Base-by-base conservation (phyloP, 2,329 filamentous ascomycete species). In the Bimuria novae-zelandiae region DNA sequence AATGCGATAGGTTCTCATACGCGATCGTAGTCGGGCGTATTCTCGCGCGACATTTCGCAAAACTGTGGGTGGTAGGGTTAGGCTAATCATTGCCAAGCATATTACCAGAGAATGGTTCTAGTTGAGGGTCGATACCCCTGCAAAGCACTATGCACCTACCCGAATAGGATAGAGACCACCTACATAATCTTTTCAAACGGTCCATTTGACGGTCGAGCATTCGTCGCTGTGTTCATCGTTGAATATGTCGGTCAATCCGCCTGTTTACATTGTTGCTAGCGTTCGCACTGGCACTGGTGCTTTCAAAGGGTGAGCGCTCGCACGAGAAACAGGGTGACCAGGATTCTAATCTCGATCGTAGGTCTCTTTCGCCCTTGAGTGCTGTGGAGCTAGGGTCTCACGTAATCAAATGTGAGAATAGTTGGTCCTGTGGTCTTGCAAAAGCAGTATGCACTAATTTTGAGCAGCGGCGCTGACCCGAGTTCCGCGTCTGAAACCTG, bases 221-320 rank as follows among this genome's bases (percentile, higher is more conserved):
- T 22, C 16, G 5, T 12, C 40, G 25, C 16, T 33, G 23, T 1
- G 14, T 32, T 19, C 10, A 14, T 43, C 27, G 16, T n/a, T 30
- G 40, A 35, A 25, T 7, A 93, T 93, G 89, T 81, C 89, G 72
- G 83, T 83, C 65, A 83, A 90, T 62, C 87, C 90, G 65, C 82
- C 90, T 55, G 92, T 97, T 64, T 97, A 97, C 80, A 96, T 97
- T 69, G 90, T 96, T 72, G 92, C 92, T 51, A 87, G 86, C 60
- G 89, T 86, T 67, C 85, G 91, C 77, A 97, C 92, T 57, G 92
- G 92, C 49, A 82, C 96, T 59, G 92, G 92, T 67, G 91, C 89
- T 55, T 97, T 97, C 79, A 85, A 94, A 69, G 92, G 92, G 90
- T 94, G 75, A 74, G 81, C 51, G 33, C 19, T 41, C 23, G 11